Evolutionary conservation across 768 basidiomycete genomes (phyloP).

Genomic region (Strobilomyces confusus): DNA sequence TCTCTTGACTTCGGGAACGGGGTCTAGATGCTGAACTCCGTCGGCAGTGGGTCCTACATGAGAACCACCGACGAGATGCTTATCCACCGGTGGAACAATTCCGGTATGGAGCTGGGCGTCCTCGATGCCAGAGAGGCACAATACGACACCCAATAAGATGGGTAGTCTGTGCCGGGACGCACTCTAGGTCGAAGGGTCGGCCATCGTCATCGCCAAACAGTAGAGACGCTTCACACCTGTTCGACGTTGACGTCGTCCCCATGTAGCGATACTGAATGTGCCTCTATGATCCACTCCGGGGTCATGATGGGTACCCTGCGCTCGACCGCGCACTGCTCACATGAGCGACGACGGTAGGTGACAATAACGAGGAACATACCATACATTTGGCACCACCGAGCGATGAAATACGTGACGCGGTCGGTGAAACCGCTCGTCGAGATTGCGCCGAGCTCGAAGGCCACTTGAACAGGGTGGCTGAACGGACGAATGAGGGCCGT

Average conservation of each 20-base stretch:
- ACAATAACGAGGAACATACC: conserved; percentile 39
- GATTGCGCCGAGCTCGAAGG: conserved; percentile 74
- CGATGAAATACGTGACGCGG: conserved; percentile 83
- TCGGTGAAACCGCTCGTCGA: conserved; percentile 74
- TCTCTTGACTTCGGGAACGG: conserved; percentile 7
- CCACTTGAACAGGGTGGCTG: conserved; percentile 75
- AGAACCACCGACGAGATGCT: conserved; percentile 30
- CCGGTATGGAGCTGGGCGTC: conserved; percentile 36
- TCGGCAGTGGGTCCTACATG: conserved; percentile 11
- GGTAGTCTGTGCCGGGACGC: conserved; percentile 59
- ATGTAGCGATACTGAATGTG: conserved; percentile 67
- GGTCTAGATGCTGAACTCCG: conserved; percentile 9
- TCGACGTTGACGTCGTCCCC: conserved; percentile 75
- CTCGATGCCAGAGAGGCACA: conserved; percentile 75
- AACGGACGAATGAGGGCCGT: neutral
- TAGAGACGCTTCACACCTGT: conserved; percentile 42
- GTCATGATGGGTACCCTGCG: conserved; percentile 74
- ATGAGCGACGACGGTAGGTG: neutral
- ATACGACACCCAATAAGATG: conserved; percentile 63
- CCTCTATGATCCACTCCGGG: conserved; percentile 73
- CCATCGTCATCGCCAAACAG: too few relatives aligned
- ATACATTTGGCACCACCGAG: conserved; percentile 80
- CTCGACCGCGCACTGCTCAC: conserved; percentile 73
- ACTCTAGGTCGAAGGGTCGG: conserved; percentile 39
- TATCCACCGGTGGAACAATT: conserved; percentile 35